Base-by-base conservation (phyloP, 2,329 filamentous ascomycete genomes). In the Cladosporium sp. region DNA sequence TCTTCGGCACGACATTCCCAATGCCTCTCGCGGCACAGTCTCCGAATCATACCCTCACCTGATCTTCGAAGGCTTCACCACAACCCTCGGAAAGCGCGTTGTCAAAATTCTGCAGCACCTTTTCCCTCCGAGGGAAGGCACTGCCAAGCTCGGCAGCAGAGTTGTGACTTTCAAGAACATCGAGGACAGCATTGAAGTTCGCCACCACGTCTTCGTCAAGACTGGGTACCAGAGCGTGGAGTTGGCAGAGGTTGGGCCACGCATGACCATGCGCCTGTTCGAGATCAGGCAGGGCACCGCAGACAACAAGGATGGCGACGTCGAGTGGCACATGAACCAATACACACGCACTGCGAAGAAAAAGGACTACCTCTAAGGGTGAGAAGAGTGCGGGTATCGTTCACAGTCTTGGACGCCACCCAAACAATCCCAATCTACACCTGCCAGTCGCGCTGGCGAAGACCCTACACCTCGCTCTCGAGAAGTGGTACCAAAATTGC, bases 211-310 rank as follows among this genome's bases (percentile, higher is more conserved):
- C 2, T 99, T 97, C 71, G 93, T 99, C 17, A 88, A 90, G 72
- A 97, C 94, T 0, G 88, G 90, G 0, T 94, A 93, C 70, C 87
- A 96, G 70, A 90, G 88, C 60, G 90, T 97, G 2, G 92, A 96
- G 74, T 76, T 96, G 67, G 88, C 89, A 14, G 92, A 96, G 73
- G 91, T 96, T 52, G 92, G 93, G 0, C 94, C 94, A 1, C 83
- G 94, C 59, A 96, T 97, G 90, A 96, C 92, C n/a, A 94, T 97
- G 91, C 83, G 91, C 65, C 79, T 92, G 55, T 99, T 97, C 71
- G 91, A 97, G 77, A 96, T 99, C 62, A 83, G 92, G 49, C 88
- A 88, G 55, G 93, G 94, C 15, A 96, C 93, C 3, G 78, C 97
- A 61, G 94, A 97, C 72, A 96, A 92, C 70, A 95, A 95, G 74